A percentile compares a stretch with the other conserved stretches of the same genome.
phyloP scores from a whole-genome alignment of 192 early-diverging fungal genomes.

The Gorgonomyces haynaldii region DNA sequence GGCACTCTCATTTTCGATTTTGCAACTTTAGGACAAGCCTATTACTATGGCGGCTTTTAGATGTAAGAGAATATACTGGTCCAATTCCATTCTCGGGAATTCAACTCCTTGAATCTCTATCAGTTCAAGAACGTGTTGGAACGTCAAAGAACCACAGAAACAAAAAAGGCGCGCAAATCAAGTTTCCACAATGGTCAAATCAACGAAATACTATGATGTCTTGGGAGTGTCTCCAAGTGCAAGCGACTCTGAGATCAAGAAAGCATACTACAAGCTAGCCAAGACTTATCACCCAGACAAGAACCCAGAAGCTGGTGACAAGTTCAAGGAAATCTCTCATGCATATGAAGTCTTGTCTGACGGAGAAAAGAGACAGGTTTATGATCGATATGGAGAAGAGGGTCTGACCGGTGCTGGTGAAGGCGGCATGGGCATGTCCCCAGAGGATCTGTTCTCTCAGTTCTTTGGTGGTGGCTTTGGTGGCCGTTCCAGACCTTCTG shows the following conservation, averaged over 20 bases:
- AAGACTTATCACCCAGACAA: slow-evolving; percentile 89
- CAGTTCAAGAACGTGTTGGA: too few species aligned
- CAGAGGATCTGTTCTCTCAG: slow-evolving; percentile 93
- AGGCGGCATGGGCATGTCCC: slow-evolving; percentile 57
- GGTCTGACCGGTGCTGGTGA: slow-evolving; percentile 72
- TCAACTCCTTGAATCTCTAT: too few species aligned
- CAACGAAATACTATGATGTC: slow-evolving; percentile 86
- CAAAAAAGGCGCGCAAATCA: too few species aligned
- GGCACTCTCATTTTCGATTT: slow-evolving; percentile 27
- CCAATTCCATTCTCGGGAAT: too few species aligned
- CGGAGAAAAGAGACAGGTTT: slow-evolving; percentile 74
- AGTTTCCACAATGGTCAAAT: slow-evolving; percentile 40
- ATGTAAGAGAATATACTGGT: too few species aligned
- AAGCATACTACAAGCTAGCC: slow-evolving; percentile 95
- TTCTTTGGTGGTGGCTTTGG: slow-evolving; percentile 83
- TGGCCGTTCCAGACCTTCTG: slow-evolving; percentile 47
- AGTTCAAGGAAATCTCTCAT: slow-evolving; percentile 98
- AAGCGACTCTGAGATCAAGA: slow-evolving; percentile 81
- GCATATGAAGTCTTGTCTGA: slow-evolving; percentile 96
- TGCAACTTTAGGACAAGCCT: slow-evolving; percentile 20
- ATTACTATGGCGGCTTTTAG: slow-evolving; percentile 10
- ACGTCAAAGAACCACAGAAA: too few species aligned
- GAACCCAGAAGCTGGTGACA: slow-evolving; percentile 80
- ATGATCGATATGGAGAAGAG: slow-evolving; percentile 93
- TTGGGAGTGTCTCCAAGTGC: slow-evolving; percentile 70